A percentile compares a stretch with the other conserved stretches of the same genome.
Conservation (phyloP, 768 basidiomycete species). For the Lactarius deliciosus region DNA sequence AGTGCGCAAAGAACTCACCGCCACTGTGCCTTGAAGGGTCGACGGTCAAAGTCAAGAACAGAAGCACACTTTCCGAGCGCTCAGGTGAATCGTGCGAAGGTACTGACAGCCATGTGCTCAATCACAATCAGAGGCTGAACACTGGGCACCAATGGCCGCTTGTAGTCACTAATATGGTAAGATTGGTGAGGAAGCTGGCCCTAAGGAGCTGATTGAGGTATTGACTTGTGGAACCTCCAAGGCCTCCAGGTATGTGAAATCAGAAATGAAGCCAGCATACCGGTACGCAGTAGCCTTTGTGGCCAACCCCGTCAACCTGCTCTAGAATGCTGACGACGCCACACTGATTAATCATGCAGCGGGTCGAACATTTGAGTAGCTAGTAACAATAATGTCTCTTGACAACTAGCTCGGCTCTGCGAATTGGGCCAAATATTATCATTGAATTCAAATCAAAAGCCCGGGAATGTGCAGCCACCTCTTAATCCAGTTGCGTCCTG, state of each 20-base stretch:
- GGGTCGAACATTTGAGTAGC: too few species aligned
- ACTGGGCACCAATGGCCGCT: neutral
- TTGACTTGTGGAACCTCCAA: constrained; percentile 10
- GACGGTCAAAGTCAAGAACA: constrained; percentile 5
- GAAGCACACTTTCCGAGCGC: neutral
- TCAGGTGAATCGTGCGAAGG: constrained; percentile 9
- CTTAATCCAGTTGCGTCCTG: neutral
- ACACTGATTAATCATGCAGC: constrained; percentile 13
- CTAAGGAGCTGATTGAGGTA: neutral
- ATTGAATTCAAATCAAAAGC: constrained; percentile 9
- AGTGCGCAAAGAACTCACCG: constrained; percentile 15
- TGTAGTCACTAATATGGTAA: neutral
- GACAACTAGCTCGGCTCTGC: neutral
- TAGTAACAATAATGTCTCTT: neutral
- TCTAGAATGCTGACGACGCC: constrained; percentile 10
- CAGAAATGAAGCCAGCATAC: constrained; percentile 2
- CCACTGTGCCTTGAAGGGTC: constrained; percentile 3
- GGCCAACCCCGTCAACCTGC: neutral
- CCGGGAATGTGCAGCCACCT: neutral
- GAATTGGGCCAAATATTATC: constrained; percentile 4
- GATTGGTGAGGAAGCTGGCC: neutral
- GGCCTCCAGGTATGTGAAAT: neutral
- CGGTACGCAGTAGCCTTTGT: neutral
- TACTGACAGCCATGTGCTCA: constrained; percentile 9
- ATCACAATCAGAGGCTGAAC: constrained; percentile 6